phyloP scores from a whole-genome alignment of 164 flowering plant genomes.

The Sextonia rubra region DNA sequence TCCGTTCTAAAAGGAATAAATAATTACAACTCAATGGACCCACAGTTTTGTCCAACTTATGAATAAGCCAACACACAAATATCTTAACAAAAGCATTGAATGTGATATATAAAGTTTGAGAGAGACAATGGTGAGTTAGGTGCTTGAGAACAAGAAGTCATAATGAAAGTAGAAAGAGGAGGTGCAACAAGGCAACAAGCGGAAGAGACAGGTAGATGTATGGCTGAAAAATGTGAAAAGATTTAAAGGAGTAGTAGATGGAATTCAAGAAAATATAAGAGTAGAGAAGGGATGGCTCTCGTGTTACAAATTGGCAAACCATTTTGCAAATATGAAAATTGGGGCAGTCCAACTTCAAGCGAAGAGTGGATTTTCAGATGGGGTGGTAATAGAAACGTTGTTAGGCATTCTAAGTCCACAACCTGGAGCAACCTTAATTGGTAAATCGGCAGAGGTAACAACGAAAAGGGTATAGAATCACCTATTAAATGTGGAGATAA shows the following conservation, averaged over 20 bases:
- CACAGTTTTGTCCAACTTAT: no score
- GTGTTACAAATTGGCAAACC: background rate
- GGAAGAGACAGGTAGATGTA: background rate
- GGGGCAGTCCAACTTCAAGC: background rate
- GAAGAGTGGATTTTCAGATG: background rate
- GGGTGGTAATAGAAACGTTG: background rate
- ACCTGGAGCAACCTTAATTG: background rate
- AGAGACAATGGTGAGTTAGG: background rate
- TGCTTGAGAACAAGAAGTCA: background rate
- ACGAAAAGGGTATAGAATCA: background rate
- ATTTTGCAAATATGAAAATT: background rate
- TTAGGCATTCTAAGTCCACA: no score
- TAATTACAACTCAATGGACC: no score
- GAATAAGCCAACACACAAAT: no score
- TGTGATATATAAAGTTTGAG: background rate
- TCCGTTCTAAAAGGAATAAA: no score
- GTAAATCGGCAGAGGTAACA: background rate
- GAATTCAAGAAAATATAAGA: background rate
- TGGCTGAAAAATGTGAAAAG: background rate
- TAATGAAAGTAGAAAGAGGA: background rate
- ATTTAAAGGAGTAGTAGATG: background rate
- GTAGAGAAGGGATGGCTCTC: background rate
- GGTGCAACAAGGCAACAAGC: background rate
- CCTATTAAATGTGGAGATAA: background rate
- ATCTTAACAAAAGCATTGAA: background rate